A percentile compares a stretch with the other conserved stretches of the same genome.
phyloP scores from a whole-genome alignment of 164 flowering plant genomes.

The Nymphaea colorata region DNA sequence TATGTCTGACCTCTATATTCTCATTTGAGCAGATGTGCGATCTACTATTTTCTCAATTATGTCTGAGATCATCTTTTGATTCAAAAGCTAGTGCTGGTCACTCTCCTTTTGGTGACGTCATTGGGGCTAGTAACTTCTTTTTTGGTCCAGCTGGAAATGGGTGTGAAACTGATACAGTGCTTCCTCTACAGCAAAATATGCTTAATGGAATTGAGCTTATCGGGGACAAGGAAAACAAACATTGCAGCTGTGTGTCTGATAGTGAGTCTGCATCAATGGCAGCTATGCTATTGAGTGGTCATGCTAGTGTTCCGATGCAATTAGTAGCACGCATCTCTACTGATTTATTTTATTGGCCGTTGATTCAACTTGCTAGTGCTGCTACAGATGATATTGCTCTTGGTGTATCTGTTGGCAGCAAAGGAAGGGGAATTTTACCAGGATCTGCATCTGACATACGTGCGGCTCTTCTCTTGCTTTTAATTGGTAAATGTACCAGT shows the following conservation, averaged over 20 bases:
- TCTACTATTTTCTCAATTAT: constrained; percentile 85
- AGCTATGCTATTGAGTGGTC: constrained; percentile 75
- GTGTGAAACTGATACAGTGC: constrained; percentile 13
- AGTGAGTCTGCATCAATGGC: constrained; percentile 82
- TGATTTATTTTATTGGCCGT: constrained; percentile 85
- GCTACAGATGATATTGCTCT: constrained; percentile 88
- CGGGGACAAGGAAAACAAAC: constrained; percentile 25
- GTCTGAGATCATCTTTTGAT: constrained; percentile 56
- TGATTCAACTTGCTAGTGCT: constrained; percentile 98
- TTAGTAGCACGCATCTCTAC: constrained; percentile 87
- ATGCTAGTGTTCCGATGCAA: constrained; percentile 86
- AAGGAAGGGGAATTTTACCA: constrained; percentile 91
- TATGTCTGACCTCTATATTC: not conserved
- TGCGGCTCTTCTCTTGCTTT: constrained; percentile 81
- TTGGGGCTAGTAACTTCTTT: constrained; percentile 17
- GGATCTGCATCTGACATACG: constrained; percentile 95
- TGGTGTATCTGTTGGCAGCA: constrained; percentile 98
- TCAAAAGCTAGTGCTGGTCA: constrained; percentile 6
- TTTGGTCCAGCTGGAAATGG: constrained; percentile 20
- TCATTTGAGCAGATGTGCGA: constrained; percentile 77
- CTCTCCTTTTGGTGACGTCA: constrained; percentile 23
- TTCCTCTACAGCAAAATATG: constrained; percentile 19
- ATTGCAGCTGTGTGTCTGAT: constrained; percentile 9
- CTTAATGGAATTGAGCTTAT: constrained; percentile 16
- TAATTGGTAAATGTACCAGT: constrained; percentile 91